Evolutionary conservation across 2,329 filamentous ascomycete genomes (phyloP).

Genomic region (Talaromyces sp.): DNA sequence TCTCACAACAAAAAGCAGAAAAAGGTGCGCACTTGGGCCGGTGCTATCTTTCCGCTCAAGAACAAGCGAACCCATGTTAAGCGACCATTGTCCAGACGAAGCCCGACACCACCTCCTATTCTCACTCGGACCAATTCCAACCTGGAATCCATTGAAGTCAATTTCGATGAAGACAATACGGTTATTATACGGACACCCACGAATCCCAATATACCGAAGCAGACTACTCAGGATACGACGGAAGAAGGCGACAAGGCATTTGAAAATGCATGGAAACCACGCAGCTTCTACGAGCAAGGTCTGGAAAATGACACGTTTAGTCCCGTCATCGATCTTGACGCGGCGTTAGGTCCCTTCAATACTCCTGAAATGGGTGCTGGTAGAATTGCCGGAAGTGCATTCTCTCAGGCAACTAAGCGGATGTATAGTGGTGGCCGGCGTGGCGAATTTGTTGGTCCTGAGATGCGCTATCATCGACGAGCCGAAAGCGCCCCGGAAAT

Average conservation of each 20-base stretch:
- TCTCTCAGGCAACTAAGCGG: constrained; percentile 37
- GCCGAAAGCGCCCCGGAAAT: constrained; percentile 47
- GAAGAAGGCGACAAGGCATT: constrained; percentile 21
- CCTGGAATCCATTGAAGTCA: constrained; percentile 39
- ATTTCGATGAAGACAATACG: constrained; percentile 48
- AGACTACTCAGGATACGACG: background rate
- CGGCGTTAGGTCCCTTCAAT: constrained; percentile 86
- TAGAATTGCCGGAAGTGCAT: constrained; percentile 29
- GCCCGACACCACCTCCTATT: constrained; percentile 43
- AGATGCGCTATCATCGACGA: constrained; percentile 48
- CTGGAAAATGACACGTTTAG: constrained; percentile 61
- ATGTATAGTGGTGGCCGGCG: constrained; percentile 47
- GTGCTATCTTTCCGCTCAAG: constrained; percentile 48
- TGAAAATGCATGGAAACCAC: constrained; percentile 40
- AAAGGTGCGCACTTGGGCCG: constrained; percentile 64
- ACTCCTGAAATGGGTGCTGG: constrained; percentile 50
- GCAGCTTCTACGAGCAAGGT: constrained; percentile 41
- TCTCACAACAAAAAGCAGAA: constrained; percentile 53
- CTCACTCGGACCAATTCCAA: constrained; percentile 39
- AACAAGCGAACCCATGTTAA: constrained; percentile 43
- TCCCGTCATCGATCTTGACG: constrained; percentile 89
- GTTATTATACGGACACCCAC: constrained; percentile 44
- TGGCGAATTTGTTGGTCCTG: constrained; percentile 43
- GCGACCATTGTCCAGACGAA: constrained; percentile 33
- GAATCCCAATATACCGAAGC: constrained; percentile 28